Evolutionary conservation across 2,329 filamentous ascomycete species (phyloP), one percentile per base, ranked within the genome.

Genomic region (Paecilomyces dactylethromorphus): DNA sequence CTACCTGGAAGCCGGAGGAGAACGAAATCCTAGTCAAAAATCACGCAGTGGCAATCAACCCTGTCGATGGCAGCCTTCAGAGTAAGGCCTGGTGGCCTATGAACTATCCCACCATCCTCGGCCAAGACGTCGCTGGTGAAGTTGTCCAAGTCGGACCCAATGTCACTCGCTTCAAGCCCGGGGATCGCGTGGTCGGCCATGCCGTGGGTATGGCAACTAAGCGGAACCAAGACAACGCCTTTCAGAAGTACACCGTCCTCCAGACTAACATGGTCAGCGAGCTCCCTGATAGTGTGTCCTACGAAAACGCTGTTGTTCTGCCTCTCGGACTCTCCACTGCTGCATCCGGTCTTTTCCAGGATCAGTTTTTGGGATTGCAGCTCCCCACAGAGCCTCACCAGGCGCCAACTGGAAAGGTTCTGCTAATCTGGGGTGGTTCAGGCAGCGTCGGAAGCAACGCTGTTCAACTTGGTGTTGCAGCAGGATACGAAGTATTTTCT

Each of bases 361-460:
- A 29, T 45, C 55, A 21, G 50, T 60, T 4, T 22, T 52, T 31
- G 55, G 33, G 45, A 33, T 50, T 53, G 51, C 52, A 24, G 18
- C 22, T 52, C n/a, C 57, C 57, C 29, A 53, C 22, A 39, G 45
- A 1, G 32, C 51, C 22, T n/a, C 29, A 1, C 18, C 53, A 2
- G 39, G 15, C 13, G n/a, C 52, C 18, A 33, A 53, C 35, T 52
- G 55, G 39, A 32, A 39, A 50, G 33, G 56, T 31, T 15, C n/a
- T 79, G 0, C 63, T 84, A 3, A 66, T 84, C 13, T 84, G 80
- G 78, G 82, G 82, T n/a, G 83, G 81, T 0, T 75, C 78, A 2
- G 76, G 78, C 0, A 74, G 72, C 21, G 79, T 81, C 2, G 80
- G 82, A 0, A 72, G 73, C 31, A 71, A 67, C 2, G 77, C 76